A percentile compares a stretch with the other conserved stretches of the same genome.
Conservation (phyloP, 371 early-diverging fungal genomes). For the Zancudomyces culisetae region DNA sequence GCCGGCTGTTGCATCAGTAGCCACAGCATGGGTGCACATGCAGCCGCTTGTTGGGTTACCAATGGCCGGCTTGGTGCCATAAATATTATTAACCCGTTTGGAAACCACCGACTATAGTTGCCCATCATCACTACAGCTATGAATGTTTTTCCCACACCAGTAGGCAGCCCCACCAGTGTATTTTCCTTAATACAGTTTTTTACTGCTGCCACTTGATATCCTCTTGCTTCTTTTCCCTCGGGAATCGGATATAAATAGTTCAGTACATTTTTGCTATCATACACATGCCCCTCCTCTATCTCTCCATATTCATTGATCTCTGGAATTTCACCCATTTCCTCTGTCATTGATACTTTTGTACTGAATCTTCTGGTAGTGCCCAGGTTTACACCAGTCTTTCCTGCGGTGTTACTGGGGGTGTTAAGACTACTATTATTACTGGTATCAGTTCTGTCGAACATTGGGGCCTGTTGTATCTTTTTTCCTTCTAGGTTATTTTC, state of each 20-base stretch:
- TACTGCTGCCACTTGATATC: conserved; percentile 78
- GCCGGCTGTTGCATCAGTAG: conserved; percentile 9
- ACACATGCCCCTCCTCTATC: conserved; percentile 1
- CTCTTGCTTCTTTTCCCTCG: conserved; percentile 34
- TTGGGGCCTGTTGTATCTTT: background rate
- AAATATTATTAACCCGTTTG: conserved; percentile 69
- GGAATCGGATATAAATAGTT: conserved; percentile 20
- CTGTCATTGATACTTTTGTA: background rate
- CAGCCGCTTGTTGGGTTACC: conserved; percentile 79
- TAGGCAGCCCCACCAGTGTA: conserved; percentile 74
- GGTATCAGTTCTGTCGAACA: background rate
- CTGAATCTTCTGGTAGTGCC: background rate
- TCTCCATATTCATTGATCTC: background rate
- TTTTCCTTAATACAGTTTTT: conserved; percentile 57
- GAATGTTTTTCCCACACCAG: conserved; percentile 88
- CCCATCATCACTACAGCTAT: conserved; percentile 92
- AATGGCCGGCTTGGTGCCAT: conserved; percentile 83
- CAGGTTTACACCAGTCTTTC: background rate
- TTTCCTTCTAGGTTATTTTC: background rate
- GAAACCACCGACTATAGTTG: conserved; percentile 89
- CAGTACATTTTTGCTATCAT: conserved; percentile 5
- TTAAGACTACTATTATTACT: background rate
- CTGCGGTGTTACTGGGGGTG: background rate
- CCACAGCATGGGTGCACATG: conserved; percentile 24
- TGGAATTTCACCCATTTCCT: background rate